A percentile compares a stretch with the other conserved stretches of the same genome.
Evolutionary conservation across 2,329 filamentous ascomycete genomes (phyloP).

Genomic region (Arthrobotrys musiformis): DNA sequence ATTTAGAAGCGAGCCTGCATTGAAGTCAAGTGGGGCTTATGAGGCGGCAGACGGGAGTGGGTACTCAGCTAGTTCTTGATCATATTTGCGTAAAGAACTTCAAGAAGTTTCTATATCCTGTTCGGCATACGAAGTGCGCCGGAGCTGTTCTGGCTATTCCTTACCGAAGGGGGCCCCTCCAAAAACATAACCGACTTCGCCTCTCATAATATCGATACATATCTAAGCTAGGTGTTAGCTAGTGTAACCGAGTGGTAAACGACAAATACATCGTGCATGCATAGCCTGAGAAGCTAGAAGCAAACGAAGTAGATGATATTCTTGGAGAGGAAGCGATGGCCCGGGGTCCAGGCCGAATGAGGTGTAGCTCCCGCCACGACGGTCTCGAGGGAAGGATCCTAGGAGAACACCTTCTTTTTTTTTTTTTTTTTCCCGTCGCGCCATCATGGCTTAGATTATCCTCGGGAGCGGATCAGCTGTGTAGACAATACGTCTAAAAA

Average conservation of each 20-base stretch:
- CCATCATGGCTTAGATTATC: neutral
- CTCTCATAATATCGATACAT: neutral
- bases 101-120: neutral
- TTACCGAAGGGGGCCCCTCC: neutral
- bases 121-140: too few species aligned
- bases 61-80: neutral
- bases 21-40: neutral
- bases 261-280: neutral
- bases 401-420: too few species aligned
- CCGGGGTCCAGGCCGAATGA: neutral
- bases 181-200: neutral
- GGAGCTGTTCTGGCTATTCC: neutral
- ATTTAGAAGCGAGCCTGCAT: neutral
- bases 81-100: neutral
- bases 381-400: too few species aligned
- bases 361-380: neutral
- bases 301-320: neutral
- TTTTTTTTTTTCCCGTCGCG: neutral
- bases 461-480: neutral
- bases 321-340: neutral
- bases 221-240: neutral
- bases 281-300: neutral
- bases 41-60: neutral
- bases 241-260: neutral
- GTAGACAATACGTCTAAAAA: neutral